phyloP scores from a whole-genome alignment of 2,329 filamentous ascomycete species.

The Aspergillus fijiensis region DNA sequence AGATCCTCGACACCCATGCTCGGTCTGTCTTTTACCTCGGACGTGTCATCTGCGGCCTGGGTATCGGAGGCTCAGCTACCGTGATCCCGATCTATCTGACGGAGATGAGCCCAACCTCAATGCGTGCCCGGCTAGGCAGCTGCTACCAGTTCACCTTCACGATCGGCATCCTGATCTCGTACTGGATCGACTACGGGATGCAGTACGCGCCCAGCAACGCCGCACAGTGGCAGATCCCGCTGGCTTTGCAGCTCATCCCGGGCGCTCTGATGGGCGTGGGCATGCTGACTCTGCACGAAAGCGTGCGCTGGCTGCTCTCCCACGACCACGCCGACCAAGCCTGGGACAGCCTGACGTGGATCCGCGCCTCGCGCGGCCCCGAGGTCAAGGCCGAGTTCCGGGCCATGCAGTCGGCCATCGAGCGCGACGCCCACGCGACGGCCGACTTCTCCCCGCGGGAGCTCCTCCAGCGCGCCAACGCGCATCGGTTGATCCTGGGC shows the following conservation, averaged over 20 bases:
- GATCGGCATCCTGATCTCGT: slow-evolving; percentile 52
- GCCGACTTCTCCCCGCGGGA: slow-evolving; percentile 47
- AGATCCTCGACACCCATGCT: slow-evolving; percentile 49
- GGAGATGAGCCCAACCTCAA: slow-evolving; percentile 48
- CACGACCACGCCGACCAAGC: slow-evolving; percentile 48
- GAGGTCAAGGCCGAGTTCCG: slow-evolving; percentile 48
- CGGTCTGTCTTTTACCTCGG: slow-evolving; percentile 48
- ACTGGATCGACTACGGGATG: slow-evolving; percentile 54
- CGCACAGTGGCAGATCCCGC: slow-evolving; percentile 57
- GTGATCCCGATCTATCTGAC: slow-evolving; percentile 47
- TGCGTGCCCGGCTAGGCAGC: slow-evolving; percentile 50
- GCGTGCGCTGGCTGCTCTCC: slow-evolving; percentile 52
- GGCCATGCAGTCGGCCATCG: slow-evolving; percentile 51
- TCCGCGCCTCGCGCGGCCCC: slow-evolving; percentile 47
- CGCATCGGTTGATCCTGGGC: slow-evolving; percentile 46
- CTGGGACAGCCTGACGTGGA: slow-evolving; percentile 52
- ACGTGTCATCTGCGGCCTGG: slow-evolving; percentile 50
- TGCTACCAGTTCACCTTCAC: slow-evolving; percentile 56
- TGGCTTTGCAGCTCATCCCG: slow-evolving; percentile 53
- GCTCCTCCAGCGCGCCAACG: slow-evolving; percentile 48
- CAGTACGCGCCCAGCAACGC: slow-evolving; percentile 29
- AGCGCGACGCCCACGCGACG: slow-evolving; percentile 47
- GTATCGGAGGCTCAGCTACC: slow-evolving; percentile 49
- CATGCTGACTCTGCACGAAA: slow-evolving; percentile 52
- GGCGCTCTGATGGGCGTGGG: slow-evolving; percentile 50